Percentiles rank a stretch among this genome's conserved stretches.
Conservation (phyloP, 768 basidiomycete species). For the Serendipita sp. region DNA sequence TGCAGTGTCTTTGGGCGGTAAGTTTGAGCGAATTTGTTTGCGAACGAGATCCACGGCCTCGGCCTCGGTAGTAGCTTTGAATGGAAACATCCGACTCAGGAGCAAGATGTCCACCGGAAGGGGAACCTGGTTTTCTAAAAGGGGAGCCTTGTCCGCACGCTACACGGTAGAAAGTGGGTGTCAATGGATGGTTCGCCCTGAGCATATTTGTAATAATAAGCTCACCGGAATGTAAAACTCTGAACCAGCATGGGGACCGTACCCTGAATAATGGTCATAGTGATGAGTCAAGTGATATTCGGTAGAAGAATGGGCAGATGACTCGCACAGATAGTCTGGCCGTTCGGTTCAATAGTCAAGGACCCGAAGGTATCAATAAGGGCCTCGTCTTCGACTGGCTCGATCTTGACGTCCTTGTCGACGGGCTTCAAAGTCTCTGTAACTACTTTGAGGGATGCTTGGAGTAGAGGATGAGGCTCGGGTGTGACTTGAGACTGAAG, state of each 20-base stretch:
- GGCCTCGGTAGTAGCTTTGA: background rate
- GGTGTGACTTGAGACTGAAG: background rate
- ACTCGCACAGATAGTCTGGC: slow-evolving; percentile 2
- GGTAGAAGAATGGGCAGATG: background rate
- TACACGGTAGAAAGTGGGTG: background rate
- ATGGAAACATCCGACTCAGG: background rate
- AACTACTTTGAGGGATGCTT: background rate
- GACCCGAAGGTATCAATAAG: slow-evolving; percentile 3
- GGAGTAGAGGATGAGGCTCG: background rate
- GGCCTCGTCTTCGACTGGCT: background rate
- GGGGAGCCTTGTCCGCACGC: background rate
- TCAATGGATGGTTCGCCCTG: background rate
- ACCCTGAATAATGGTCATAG: background rate
- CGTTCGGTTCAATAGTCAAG: background rate
- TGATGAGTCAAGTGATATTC: background rate
- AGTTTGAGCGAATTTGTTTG: background rate
- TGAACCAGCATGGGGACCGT: slow-evolving; percentile 3
- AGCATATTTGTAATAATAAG: background rate
- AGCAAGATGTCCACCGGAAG: slow-evolving; percentile 1
- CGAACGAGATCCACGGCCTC: background rate
- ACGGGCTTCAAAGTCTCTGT: background rate
- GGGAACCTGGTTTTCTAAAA: background rate
- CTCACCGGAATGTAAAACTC: slow-evolving; percentile 5
- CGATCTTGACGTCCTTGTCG: background rate
- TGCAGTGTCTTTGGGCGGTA: background rate